phyloP scores from a whole-genome alignment of 345 rosid genomes.

The Syzygium aromaticum region DNA sequence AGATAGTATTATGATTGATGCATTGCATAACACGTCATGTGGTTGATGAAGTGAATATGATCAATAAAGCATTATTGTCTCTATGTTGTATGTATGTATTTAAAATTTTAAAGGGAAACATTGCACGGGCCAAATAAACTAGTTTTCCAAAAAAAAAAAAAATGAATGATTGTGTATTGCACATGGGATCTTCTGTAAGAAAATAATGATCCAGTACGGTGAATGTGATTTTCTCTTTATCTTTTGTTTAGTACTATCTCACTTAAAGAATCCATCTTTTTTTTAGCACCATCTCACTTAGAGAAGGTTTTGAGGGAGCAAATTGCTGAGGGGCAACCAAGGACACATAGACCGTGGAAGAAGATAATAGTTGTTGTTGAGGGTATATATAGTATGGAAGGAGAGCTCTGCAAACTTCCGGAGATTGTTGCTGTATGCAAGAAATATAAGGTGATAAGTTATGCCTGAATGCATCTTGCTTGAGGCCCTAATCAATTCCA shows the following conservation, averaged over 20 bases:
- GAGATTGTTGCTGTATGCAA: conserved; percentile 89
- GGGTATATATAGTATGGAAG: conserved; percentile 98
- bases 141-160: not conserved
- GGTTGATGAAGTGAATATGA: not conserved
- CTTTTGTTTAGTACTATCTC: conserved; percentile 58
- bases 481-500: not conserved
- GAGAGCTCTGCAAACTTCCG: conserved; percentile 84
- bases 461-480: not conserved
- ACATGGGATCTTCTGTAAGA: not conserved
- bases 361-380: conserved; percentile 82
- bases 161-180: not conserved
- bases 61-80: not conserved
- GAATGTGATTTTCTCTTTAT: not conserved
- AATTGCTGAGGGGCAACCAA: conserved; percentile 88
- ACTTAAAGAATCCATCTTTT: conserved; percentile 38
- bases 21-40: not conserved
- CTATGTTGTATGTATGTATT: not conserved
- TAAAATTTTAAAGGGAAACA: not conserved
- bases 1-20: not conserved
- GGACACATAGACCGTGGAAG: conserved; percentile 95
- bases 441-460: conserved; percentile 64
- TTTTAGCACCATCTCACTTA: conserved; percentile 83
- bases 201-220: not conserved
- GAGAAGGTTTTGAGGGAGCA: conserved; percentile 90
- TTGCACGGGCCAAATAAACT: not conserved